Conservation (phyloP, 75 land plant genomes). For the Cupressus sempervirens region DNA sequence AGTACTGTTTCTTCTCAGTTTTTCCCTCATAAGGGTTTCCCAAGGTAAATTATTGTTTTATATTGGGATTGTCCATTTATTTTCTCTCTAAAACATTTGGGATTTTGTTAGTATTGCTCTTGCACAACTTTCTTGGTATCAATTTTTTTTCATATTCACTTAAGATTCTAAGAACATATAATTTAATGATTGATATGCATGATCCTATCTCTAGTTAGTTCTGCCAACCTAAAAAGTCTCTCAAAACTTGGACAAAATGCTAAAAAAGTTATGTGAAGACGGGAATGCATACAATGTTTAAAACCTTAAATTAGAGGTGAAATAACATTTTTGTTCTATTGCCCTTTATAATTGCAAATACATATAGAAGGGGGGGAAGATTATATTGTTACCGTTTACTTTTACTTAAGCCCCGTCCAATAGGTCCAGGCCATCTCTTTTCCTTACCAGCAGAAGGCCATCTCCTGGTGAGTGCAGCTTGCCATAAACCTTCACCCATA, state of each 20-base stretch:
- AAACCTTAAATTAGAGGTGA: background rate
- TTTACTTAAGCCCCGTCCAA: constrained; percentile 56
- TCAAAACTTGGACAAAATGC: background rate
- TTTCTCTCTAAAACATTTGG: too few relatives aligned
- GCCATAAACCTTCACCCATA: constrained; percentile 65
- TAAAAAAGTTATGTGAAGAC: background rate
- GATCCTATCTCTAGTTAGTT: background rate
- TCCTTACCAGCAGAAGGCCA: constrained; percentile 50
- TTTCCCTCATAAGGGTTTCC: too few relatives aligned
- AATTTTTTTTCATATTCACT: background rate
- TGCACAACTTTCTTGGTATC: too few relatives aligned
- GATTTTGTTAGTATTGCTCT: too few relatives aligned
- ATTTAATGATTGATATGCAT: background rate
- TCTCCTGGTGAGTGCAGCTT: constrained; percentile 46
- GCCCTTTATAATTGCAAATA: background rate
- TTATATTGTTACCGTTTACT: constrained; percentile 48
- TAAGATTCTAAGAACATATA: background rate
- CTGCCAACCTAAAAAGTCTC: background rate
- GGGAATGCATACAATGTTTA: background rate
- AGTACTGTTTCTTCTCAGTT: too few relatives aligned
- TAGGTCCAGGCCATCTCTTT: constrained; percentile 90
- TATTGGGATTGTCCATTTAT: too few relatives aligned
- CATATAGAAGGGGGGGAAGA: background rate
- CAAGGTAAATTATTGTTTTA: too few relatives aligned
- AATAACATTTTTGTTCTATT: background rate